phyloP scores from a whole-genome alignment of 371 early-diverging fungal genomes.

The Mortierella sp. region DNA sequence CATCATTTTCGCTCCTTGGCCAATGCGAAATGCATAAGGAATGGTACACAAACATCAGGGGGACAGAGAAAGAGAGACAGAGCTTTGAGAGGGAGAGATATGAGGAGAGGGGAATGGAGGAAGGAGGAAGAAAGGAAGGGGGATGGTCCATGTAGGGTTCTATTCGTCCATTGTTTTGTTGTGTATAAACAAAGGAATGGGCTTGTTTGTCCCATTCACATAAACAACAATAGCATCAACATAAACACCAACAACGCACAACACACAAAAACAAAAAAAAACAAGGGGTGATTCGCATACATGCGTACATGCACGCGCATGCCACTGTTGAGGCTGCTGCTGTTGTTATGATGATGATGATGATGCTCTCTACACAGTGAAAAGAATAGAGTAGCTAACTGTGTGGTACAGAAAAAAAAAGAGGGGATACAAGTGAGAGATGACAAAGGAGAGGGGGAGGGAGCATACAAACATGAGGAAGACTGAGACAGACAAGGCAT shows the following conservation, averaged over 20 bases:
- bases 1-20: constrained; percentile 23
- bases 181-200: constrained; percentile 1
- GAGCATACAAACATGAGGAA: neutral
- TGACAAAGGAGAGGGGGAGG: neutral
- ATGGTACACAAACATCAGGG: constrained; percentile 41
- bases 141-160: constrained; percentile 8
- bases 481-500: neutral
- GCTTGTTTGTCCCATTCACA: neutral
- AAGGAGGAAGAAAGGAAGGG: neutral
- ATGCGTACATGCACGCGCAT: constrained; percentile 12
- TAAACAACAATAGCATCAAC: neutral
- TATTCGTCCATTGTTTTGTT: constrained; percentile 1
- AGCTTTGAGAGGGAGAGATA: neutral
- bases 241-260: neutral
- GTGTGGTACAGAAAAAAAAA: constrained; percentile 8
- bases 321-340: neutral
- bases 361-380: neutral
- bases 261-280: neutral
- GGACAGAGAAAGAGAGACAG: constrained; percentile 15
- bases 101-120: neutral
- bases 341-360: neutral
- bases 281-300: constrained; percentile 5
- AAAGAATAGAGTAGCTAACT: neutral
- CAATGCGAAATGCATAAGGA: constrained; percentile 44
- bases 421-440: constrained; percentile 3